Percentiles rank a stretch among this genome's conserved stretches.
Conservation (phyloP, 192 early-diverging fungal species). For the Rhizoclosmatium globosum region DNA sequence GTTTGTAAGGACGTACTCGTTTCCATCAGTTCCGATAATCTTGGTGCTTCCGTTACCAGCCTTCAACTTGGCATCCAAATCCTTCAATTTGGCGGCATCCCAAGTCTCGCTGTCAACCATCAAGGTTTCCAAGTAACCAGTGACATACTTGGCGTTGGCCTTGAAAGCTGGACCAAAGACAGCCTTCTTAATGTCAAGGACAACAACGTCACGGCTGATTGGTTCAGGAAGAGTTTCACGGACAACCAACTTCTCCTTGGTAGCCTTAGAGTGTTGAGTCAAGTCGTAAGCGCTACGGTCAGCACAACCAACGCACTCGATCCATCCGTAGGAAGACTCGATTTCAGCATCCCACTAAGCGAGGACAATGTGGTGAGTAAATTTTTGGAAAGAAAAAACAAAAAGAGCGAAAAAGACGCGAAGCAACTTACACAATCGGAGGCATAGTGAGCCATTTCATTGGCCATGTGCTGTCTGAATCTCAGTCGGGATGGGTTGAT, state of each 20-base stretch:
- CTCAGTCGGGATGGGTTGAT: conserved; percentile 85
- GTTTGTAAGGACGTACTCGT: conserved; percentile 68
- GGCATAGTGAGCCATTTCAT: conserved; percentile 99
- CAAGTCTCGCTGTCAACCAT: conserved; percentile 38
- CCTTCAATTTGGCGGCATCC: conserved; percentile 61
- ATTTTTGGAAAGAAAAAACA: conserved; percentile 5
- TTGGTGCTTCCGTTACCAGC: conserved; percentile 52
- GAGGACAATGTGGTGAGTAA: conserved; percentile 56
- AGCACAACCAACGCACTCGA: conserved; percentile 99
- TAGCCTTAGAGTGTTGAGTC: conserved; percentile 86
- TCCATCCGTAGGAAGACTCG: conserved; percentile 94
- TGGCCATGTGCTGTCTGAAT: conserved; percentile 98
- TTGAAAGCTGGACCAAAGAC: conserved; percentile 94
- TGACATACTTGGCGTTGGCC: conserved; percentile 88
- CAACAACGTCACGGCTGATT: conserved; percentile 73
- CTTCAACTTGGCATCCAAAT: conserved; percentile 58
- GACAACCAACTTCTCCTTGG: conserved; percentile 94
- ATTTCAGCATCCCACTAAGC: conserved; percentile 96
- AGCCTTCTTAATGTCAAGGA: conserved; percentile 88
- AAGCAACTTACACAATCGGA: conserved; percentile 60
- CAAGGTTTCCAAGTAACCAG: conserved; percentile 76
- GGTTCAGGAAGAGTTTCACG: conserved; percentile 88
- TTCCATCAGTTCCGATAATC: conserved; percentile 69
- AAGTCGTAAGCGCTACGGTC: conserved; percentile 99
- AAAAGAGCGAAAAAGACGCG: conserved; percentile 19